These are phyloP conservation scores for Fusarium drepaniforme DNA, from an alignment of 2,329 filamentous ascomycete genomes.

Conservation along the genomic window DNA sequence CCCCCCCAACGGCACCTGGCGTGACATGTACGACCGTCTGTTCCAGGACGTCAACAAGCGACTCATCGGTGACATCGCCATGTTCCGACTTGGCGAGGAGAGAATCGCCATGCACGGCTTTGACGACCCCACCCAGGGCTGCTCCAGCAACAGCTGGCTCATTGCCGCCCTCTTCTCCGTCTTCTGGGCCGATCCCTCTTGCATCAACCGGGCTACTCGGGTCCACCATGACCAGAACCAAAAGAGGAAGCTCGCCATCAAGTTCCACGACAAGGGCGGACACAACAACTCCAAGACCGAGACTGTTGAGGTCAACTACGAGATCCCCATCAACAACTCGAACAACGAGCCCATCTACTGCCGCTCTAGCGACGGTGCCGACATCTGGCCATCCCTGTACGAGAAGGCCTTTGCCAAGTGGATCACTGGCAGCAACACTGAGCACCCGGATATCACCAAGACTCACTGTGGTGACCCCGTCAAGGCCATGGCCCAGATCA, in stretches of 20 bases:
- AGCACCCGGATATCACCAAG: slow-evolving; percentile 57
- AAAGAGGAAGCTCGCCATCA: slow-evolving; percentile 48
- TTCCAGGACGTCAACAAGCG: slow-evolving; percentile 48
- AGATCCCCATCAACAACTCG: slow-evolving; percentile 58
- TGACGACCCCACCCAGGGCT: slow-evolving; percentile 58
- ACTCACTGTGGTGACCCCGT: slow-evolving; percentile 56
- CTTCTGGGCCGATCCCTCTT: slow-evolving; percentile 57
- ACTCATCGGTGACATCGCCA: slow-evolving; percentile 49
- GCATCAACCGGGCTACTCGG: slow-evolving; percentile 54
- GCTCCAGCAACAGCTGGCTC: slow-evolving; percentile 56
- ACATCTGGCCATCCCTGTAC: slow-evolving; percentile 60
- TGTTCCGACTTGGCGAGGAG: slow-evolving; percentile 42
- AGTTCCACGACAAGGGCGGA: slow-evolving; percentile 59
- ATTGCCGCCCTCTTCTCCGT: slow-evolving; percentile 59
- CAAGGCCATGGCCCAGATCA: slow-evolving; percentile 60
- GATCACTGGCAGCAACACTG: slow-evolving; percentile 48
- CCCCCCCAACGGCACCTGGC: slow-evolving; percentile 56
- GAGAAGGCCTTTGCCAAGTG: slow-evolving; percentile 63
- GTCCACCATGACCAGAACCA: slow-evolving; percentile 41
- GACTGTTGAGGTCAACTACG: slow-evolving; percentile 57
- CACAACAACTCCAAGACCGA: slow-evolving; percentile 54
- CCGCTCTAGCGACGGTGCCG: slow-evolving; percentile 54
- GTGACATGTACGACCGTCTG: slow-evolving; percentile 53
- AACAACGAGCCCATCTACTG: slow-evolving; percentile 57
- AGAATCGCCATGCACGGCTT: slow-evolving; percentile 44